Percentiles rank a stretch among this genome's conserved stretches.
Conservation (phyloP, 768 basidiomycete species). For the Amanita subjunquillea region DNA sequence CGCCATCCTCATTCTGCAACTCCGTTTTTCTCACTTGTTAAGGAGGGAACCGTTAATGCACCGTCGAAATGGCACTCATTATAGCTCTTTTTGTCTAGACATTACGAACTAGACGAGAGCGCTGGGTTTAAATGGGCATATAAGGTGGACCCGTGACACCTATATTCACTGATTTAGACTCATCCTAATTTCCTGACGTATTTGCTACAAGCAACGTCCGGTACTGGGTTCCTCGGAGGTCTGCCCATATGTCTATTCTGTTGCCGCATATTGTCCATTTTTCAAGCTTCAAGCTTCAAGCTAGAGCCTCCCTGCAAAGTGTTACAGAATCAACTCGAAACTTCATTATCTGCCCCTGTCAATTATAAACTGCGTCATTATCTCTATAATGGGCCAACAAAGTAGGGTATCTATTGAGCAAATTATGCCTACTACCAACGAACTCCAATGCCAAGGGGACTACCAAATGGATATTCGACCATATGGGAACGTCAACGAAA, state of each 20-base stretch:
- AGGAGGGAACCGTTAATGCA: background rate
- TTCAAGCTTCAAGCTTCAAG: background rate
- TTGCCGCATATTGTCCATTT: background rate
- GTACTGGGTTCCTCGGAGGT: background rate
- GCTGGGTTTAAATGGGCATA: background rate
- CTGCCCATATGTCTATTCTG: background rate
- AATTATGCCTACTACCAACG: background rate
- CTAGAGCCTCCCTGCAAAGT: background rate
- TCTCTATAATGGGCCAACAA: background rate
- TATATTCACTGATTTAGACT: background rate
- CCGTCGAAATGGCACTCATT: background rate
- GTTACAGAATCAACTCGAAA: background rate
- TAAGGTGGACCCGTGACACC: background rate
- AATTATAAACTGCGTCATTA: background rate
- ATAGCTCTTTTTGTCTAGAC: background rate
- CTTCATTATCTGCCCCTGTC: background rate
- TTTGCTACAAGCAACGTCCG: background rate
- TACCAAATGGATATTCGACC: constrained; percentile 7
- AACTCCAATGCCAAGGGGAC: constrained; percentile 4
- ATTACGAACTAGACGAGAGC: background rate
- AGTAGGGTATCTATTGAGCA: constrained; percentile 4
- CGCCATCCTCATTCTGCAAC: background rate
- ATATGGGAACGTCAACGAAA: constrained; percentile 6
- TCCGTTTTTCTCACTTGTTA: background rate
- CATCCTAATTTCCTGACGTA: background rate